phyloP scores from a whole-genome alignment of 2,329 filamentous ascomycete genomes.

The Penicillium glabrum region DNA sequence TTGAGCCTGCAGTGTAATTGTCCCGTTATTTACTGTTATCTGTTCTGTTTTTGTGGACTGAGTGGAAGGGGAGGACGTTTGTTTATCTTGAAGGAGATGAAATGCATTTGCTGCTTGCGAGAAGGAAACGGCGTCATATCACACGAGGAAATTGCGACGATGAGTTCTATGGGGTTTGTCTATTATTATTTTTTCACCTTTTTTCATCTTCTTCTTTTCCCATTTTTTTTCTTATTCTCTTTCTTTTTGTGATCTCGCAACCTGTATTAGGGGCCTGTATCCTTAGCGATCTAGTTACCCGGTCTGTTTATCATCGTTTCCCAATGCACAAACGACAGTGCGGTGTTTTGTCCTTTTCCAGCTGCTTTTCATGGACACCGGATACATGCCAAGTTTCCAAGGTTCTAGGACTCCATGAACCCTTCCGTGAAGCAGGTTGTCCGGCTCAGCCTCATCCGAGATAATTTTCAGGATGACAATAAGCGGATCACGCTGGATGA shows the following conservation, averaged over 20 bases:
- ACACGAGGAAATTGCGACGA: conserved; percentile 22
- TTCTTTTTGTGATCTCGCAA: background rate
- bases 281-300: background rate
- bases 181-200: background rate
- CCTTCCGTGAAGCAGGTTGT: background rate
- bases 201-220: background rate
- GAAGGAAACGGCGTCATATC: conserved; percentile 13
- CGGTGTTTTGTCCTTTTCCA: background rate
- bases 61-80: background rate
- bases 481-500: background rate
- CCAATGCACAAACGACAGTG: conserved; percentile 2
- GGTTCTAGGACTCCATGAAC: background rate
- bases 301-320: background rate
- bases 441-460: background rate
- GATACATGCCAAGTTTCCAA: background rate
- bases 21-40: background rate
- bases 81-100: background rate
- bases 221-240: background rate
- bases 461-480: background rate
- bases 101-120: conserved; percentile 12
- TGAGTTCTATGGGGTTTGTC: conserved; percentile 9
- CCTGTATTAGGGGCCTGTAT: background rate
- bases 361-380: background rate
- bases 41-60: background rate
- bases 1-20: conserved; percentile 19